Percentiles rank a stretch among this genome's conserved stretches.
These are phyloP conservation scores for Sphaerulina populicola DNA, from an alignment of 2,329 filamentous ascomycete species.

Conservation along the genomic window DNA sequence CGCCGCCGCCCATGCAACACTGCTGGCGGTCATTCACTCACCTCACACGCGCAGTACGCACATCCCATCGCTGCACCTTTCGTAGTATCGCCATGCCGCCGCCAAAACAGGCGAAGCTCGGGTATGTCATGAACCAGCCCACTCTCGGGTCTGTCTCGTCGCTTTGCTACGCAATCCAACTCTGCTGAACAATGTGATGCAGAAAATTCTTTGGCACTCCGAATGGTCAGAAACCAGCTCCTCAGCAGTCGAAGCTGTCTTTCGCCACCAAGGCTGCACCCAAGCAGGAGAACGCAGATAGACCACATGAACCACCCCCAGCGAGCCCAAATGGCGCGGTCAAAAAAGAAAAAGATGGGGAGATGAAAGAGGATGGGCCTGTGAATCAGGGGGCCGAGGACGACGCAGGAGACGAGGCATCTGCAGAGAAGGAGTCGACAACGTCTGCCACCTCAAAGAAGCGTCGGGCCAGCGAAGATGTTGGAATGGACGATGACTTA, in stretches of 20 bases:
- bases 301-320: conserved; percentile 6
- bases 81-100: conserved; percentile 37
- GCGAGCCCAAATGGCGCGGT: conserved; percentile 25
- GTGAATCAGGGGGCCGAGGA: conserved; percentile 21
- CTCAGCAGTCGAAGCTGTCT: conserved; percentile 69
- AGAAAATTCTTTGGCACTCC: conserved; percentile 80
- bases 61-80: neutral
- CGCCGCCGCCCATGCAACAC: conserved; percentile 10
- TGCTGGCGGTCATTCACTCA: conserved; percentile 7
- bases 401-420: conserved; percentile 19
- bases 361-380: conserved; percentile 26
- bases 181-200: conserved; percentile 7
- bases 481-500: conserved; percentile 24
- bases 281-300: conserved; percentile 18
- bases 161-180: neutral
- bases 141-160: conserved; percentile 56
- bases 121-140: conserved; percentile 74
- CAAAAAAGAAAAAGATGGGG: conserved; percentile 29
- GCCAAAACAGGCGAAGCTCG: conserved; percentile 68
- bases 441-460: conserved; percentile 25
- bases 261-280: conserved; percentile 48
- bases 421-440: conserved; percentile 17
- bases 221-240: conserved; percentile 51
- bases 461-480: conserved; percentile 21
- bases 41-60: conserved; percentile 6